Evolutionary conservation across 148 eudicot genomes (phyloP).

Genomic region (Rhododendron griersonianum): DNA sequence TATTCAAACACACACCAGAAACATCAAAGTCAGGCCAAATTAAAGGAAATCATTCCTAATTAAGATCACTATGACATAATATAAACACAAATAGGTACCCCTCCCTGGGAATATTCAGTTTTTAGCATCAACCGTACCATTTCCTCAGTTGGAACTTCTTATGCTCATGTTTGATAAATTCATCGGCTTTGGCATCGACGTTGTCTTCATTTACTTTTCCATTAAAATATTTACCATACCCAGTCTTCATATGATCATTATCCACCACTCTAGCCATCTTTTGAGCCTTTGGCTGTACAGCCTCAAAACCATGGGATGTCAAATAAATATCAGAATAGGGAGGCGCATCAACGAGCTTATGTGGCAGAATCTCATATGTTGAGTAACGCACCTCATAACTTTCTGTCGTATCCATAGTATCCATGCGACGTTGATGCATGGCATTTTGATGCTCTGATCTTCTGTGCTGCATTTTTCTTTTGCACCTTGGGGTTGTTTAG

Average conservation of each 20-base stretch:
- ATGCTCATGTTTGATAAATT: slow-evolving; percentile 26
- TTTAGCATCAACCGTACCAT: slow-evolving; percentile 7
- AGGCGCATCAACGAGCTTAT: neutral
- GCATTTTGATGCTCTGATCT: neutral
- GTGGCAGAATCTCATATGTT: neutral
- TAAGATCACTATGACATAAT: neutral
- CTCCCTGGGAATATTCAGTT: neutral
- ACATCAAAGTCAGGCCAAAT: neutral
- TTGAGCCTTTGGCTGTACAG: neutral
- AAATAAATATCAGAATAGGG: neutral
- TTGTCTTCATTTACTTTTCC: neutral
- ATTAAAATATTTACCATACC: neutral
- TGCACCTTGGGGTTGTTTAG: neutral
- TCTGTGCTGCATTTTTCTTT: neutral
- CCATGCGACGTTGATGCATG: neutral
- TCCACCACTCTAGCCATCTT: neutral
- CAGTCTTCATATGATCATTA: neutral
- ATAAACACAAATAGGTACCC: neutral
- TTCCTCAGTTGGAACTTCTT: slow-evolving; percentile 22
- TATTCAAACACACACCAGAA: neutral
- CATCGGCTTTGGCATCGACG: slow-evolving; percentile 30
- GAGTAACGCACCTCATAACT: neutral
- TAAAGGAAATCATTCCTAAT: neutral
- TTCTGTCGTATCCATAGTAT: neutral
- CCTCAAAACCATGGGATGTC: neutral